Conservation (phyloP, 1,284 basidiomycete species). For the Uromyces viciae-fabae region DNA sequence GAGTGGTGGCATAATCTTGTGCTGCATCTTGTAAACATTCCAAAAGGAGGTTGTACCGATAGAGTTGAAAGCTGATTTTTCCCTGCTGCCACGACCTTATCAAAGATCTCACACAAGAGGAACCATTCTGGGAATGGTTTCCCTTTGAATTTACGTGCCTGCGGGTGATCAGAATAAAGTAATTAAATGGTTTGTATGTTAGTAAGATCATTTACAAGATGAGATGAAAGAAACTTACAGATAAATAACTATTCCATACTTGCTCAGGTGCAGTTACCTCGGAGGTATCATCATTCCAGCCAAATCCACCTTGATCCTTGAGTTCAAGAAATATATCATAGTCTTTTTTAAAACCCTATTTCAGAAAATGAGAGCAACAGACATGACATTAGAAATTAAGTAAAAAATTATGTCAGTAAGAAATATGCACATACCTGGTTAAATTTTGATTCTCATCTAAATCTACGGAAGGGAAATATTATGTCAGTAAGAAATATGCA, state of each 20-base stretch:
- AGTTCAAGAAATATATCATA: neutral
- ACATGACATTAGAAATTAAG: neutral
- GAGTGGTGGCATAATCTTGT: neutral
- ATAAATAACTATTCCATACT: neutral
- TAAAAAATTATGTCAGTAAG: neutral
- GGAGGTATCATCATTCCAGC: neutral
- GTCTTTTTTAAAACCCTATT: neutral
- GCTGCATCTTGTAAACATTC: no score
- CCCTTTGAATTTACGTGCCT: neutral
- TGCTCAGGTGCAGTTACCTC: neutral
- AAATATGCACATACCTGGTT: neutral
- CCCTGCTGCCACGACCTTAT: neutral
- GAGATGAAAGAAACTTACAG: neutral
- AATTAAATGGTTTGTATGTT: neutral
- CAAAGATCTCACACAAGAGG: neutral
- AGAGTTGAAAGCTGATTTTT: neutral
- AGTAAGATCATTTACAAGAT: neutral
- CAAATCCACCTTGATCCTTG: neutral
- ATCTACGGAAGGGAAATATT: neutral
- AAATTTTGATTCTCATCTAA: conserved; percentile 1
- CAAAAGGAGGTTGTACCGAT: neutral
- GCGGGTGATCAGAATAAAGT: neutral
- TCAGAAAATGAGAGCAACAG: neutral
- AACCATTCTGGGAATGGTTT: neutral
- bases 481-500: neutral